phyloP scores from a whole-genome alignment of 106 monocot genomes.

The Triglochin maritima region DNA sequence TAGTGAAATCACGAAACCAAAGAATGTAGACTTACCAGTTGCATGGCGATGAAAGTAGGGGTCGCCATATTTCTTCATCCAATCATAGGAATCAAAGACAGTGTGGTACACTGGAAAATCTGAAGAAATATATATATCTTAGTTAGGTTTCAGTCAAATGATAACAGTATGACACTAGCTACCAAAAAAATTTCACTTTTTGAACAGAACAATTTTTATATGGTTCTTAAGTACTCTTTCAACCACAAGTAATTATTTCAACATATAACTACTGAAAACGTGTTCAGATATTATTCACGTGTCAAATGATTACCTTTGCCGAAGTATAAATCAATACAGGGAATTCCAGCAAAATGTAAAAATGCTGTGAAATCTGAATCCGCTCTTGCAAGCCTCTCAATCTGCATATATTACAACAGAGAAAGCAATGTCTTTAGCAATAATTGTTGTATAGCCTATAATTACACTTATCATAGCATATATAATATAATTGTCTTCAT shows the following conservation, averaged over 20 bases:
- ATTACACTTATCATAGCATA: too few species aligned
- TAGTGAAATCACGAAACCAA: not conserved
- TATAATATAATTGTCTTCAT: not conserved
- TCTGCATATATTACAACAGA: slow-evolving; percentile 18
- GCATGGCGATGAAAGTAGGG: slow-evolving; percentile 28
- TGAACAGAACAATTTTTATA: too few species aligned
- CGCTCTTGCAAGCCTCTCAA: slow-evolving; percentile 64
- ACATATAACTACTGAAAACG: too few species aligned
- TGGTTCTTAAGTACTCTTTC: too few species aligned
- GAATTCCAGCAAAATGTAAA: slow-evolving; percentile 71
- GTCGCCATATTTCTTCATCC: slow-evolving; percentile 39
- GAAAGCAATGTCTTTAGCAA: not conserved
- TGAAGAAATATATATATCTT: slow-evolving; percentile 13
- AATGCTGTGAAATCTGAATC: slow-evolving; percentile 67
- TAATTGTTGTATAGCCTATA: not conserved
- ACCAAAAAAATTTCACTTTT: too few species aligned
- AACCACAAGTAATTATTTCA: too few species aligned
- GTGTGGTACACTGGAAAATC: slow-evolving; percentile 44
- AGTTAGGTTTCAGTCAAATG: not conserved
- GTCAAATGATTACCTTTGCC: slow-evolving; percentile 31
- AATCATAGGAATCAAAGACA: slow-evolving; percentile 23
- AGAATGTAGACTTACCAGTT: slow-evolving; percentile 10
- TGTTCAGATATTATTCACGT: too few species aligned
- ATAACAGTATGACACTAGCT: not conserved
- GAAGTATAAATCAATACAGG: slow-evolving; percentile 58